phyloP scores from a whole-genome alignment of 306 rosid species.

The Cucurbita maxima region DNA sequence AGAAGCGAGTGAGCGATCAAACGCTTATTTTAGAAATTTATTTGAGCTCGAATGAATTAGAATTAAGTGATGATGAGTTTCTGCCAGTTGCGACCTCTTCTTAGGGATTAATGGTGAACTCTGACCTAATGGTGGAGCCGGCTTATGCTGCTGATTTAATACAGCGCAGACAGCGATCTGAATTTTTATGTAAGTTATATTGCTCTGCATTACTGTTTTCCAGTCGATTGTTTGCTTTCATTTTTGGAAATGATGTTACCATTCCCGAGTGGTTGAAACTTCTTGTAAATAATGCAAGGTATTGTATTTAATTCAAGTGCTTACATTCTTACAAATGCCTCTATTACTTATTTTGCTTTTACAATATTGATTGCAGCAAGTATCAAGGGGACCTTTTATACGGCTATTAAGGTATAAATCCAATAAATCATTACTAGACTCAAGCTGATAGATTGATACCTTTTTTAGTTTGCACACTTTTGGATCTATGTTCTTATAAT shows the following conservation, averaged over 20 bases:
- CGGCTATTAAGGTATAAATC: constrained; percentile 42
- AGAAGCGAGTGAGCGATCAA: neutral
- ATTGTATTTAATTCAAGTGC: neutral
- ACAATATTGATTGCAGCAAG: constrained; percentile 36
- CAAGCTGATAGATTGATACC: neutral
- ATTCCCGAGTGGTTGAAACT: neutral
- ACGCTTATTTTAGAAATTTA: neutral
- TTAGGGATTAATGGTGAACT: constrained; percentile 59
- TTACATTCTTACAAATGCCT: constrained; percentile 6
- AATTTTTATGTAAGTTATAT: constrained; percentile 51
- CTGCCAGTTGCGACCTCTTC: constrained; percentile 40
- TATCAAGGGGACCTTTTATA: constrained; percentile 47
- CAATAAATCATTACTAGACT: neutral
- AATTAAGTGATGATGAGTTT: constrained; percentile 67
- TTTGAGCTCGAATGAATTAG: constrained; percentile 9
- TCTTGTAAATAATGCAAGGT: neutral
- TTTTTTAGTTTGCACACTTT: neutral
- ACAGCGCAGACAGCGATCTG: constrained; percentile 81
- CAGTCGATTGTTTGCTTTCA: neutral
- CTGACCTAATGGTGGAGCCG: constrained; percentile 29
- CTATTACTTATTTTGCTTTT: constrained; percentile 13
- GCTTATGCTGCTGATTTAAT: constrained; percentile 89
- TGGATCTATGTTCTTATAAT: neutral
- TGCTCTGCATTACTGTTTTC: neutral
- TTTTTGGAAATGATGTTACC: neutral